A percentile compares a stretch with the other conserved stretches of the same genome.
Conservation (phyloP, 805 yeast species). For the Komagataella phaffii region DNA sequence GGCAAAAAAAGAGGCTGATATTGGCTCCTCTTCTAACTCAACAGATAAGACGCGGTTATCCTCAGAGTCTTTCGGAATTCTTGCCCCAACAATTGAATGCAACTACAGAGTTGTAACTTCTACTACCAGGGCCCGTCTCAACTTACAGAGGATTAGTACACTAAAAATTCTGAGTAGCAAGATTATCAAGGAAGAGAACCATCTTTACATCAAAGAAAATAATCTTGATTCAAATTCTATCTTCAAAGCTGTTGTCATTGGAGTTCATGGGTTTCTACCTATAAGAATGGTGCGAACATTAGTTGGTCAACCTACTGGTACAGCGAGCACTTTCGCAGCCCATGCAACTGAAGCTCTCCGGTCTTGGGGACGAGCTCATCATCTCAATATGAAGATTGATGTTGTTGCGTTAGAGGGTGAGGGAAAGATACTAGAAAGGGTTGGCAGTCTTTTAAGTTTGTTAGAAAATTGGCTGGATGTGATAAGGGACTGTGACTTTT, state of each 20-base stretch:
- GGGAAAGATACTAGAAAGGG: conserved; percentile 78
- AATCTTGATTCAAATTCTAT: conserved; percentile 8
- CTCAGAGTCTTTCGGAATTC: not conserved
- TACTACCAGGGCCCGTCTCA: not conserved
- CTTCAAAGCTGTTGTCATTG: conserved; percentile 59
- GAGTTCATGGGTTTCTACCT: conserved; percentile 93
- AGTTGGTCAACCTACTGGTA: conserved; percentile 89
- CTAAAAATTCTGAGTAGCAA: not conserved
- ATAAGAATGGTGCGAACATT: conserved; percentile 68
- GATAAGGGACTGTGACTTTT: conserved; percentile 51
- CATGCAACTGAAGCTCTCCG: conserved; percentile 66
- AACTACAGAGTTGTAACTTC: not conserved
- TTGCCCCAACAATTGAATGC: not conserved
- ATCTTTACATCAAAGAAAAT: conserved; percentile 10
- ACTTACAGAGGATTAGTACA: too few relatives aligned
- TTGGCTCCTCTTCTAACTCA: not conserved
- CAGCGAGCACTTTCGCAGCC: conserved; percentile 67
- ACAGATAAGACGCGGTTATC: not conserved
- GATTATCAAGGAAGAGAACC: not conserved
- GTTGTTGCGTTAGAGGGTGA: conserved; percentile 87
- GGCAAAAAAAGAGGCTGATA: not conserved
- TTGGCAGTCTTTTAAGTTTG: conserved; percentile 55
- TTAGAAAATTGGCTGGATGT: conserved; percentile 55
- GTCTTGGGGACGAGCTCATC: conserved; percentile 39
- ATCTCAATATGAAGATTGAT: conserved; percentile 40